A percentile compares a stretch with the other conserved stretches of the same genome.
Evolutionary conservation across 345 rosid species (phyloP).

Genomic region (Geranium rotundifolium): DNA sequence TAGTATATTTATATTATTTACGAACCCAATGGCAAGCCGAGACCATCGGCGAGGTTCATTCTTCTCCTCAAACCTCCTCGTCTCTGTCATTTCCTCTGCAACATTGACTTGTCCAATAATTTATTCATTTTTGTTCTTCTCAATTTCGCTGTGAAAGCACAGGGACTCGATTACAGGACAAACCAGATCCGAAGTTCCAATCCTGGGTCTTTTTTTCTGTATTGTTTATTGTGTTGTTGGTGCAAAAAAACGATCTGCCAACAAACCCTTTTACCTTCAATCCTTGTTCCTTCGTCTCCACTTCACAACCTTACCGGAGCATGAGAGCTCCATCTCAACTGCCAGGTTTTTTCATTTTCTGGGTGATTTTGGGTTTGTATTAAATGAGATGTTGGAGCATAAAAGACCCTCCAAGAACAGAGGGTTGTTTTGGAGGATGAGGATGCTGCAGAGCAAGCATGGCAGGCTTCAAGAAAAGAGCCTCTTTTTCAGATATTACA

Average conservation of each 20-base stretch:
- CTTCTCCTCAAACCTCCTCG: constrained; percentile 19
- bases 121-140: neutral
- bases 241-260: constrained; percentile 29
- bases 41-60: constrained; percentile 29
- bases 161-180: neutral
- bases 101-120: neutral
- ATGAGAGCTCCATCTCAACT: constrained; percentile 45
- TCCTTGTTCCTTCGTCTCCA: constrained; percentile 42
- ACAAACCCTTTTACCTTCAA: constrained; percentile 26
- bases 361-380: constrained; percentile 1
- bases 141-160: neutral
- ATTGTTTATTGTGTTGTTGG: constrained; percentile 3
- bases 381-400: constrained; percentile 39
- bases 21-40: constrained; percentile 13
- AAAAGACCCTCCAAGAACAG: constrained; percentile 28
- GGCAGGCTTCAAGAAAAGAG: constrained; percentile 33
- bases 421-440: constrained; percentile 41
- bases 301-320: constrained; percentile 33
- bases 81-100: constrained; percentile 15
- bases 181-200: neutral
- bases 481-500: constrained; percentile 50
- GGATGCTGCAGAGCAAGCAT: constrained; percentile 24
- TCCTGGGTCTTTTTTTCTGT: neutral
- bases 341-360: neutral
- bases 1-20: neutral